Base-by-base conservation (phyloP, 169 alveolate genomes). In the Plasmodium knowlesi region DNA sequence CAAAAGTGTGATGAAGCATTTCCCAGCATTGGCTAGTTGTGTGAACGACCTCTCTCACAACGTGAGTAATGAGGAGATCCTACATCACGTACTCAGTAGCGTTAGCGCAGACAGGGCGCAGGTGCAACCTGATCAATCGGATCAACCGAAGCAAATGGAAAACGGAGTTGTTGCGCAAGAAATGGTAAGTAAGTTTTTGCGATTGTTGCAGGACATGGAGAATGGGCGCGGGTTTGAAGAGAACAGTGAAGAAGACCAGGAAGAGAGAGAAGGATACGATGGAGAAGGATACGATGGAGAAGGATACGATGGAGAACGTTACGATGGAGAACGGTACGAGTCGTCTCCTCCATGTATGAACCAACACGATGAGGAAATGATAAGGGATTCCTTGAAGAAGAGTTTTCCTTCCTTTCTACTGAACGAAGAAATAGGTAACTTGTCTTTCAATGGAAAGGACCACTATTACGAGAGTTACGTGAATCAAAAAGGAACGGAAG, bases 341-440 rank as follows among this genome's bases (percentile, higher is more conserved):
- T 6, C 30, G 14, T 16, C n/a, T 14, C 32, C 1, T 3, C 32
- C 1, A 2, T 22, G 10, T 8, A 16, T 34, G 2, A 19, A 81
- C 25, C 28, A 41, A 30, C 25, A 76, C 12, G 86, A 86, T 74
- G 82, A 37, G 32, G 25, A 39, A 19, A 8, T 14, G 19, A 74
- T 86, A 50, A 86, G 50, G 16, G 67, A 86, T 30, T 74, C 82
- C 22, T 32, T 86, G 25, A 22, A 74, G 22, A 46, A 71, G 19
- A 86, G 93, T 67, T 74, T 86, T 16, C 93, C 93, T 0, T 86
- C 93, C 1, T 86, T 86, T 76, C 22, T 41, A 0, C 32, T 86
- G 34, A 86, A 86, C 57, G 91, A 93, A 14, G 97, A 96, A 46
- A 96, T 96, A 41, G 93, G 41, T 1, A 93, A 80, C 30, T 32